Conservation (phyloP, 768 basidiomycete species). For the Lyophyllum atratum region DNA sequence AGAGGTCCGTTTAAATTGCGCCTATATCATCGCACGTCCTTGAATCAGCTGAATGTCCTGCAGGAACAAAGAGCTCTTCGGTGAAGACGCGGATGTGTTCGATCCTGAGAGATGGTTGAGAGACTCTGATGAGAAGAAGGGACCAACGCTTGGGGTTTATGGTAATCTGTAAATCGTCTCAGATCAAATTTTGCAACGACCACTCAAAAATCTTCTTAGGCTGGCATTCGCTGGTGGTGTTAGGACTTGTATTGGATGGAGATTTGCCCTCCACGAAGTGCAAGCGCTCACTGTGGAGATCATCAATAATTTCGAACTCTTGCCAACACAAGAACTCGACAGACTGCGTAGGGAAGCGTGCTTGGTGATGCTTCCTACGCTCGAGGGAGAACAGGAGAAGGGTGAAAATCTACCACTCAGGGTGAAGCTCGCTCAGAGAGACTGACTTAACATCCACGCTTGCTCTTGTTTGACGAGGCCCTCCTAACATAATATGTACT, state of each 20-base stretch:
- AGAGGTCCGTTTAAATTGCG: constrained; percentile 37
- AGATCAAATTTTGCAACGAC: neutral
- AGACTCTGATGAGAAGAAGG: constrained; percentile 35
- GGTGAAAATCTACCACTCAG: constrained; percentile 46
- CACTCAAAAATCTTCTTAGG: constrained; percentile 23
- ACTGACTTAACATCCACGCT: constrained; percentile 21
- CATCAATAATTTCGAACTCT: constrained; percentile 59
- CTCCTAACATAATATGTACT: constrained; percentile 4
- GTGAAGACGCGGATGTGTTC: constrained; percentile 55
- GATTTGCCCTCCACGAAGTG: constrained; percentile 56
- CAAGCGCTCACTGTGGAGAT: constrained; percentile 60
- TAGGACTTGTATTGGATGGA: constrained; percentile 50
- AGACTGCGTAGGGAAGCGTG: constrained; percentile 46
- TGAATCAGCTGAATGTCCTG: neutral
- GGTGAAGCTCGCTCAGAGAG: constrained; percentile 39
- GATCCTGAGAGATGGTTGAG: constrained; percentile 60
- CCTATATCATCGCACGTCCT: neutral
- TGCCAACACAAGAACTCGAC: constrained; percentile 39
- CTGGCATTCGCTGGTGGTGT: constrained; percentile 51
- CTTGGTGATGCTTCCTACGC: constrained; percentile 48
- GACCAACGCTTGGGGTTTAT: constrained; percentile 44
- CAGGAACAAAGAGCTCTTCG: constrained; percentile 54
- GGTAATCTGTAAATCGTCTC: constrained; percentile 42
- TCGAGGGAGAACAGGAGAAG: constrained; percentile 45
- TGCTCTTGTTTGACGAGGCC: neutral